Conservation (phyloP, 2,329 filamentous ascomycete genomes). For the Thelonectria blattea region DNA sequence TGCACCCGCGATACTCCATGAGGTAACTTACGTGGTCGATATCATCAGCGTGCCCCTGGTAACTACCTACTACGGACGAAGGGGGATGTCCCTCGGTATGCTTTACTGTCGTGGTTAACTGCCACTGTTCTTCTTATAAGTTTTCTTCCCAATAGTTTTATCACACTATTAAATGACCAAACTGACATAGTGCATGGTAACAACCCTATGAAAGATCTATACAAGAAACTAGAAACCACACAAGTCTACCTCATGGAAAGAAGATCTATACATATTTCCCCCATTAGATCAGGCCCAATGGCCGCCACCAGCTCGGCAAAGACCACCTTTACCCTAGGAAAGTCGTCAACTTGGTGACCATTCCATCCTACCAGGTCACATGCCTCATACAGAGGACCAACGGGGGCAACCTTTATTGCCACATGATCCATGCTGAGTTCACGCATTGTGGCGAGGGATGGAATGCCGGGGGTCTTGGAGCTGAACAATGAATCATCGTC, state of each 20-base stretch:
- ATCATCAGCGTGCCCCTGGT: too few species aligned
- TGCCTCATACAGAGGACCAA: conserved; percentile 48
- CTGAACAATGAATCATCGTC: conserved; percentile 55
- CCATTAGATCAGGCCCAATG: conserved; percentile 65
- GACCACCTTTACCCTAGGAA: conserved; percentile 61
- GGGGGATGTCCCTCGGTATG: too few species aligned
- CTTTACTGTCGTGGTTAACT: too few species aligned
- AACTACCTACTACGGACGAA: too few species aligned
- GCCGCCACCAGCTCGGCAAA: conserved; percentile 72
- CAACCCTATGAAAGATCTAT: too few species aligned
- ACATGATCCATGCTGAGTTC: conserved; percentile 65
- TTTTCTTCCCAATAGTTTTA: too few species aligned
- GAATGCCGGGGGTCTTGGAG: conserved; percentile 71
- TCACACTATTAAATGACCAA: too few species aligned
- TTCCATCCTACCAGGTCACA: conserved; percentile 67
- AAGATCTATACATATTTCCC: conserved; percentile 65
- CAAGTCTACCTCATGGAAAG: conserved; percentile 9
- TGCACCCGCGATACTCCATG: too few species aligned
- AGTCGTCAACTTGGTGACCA: conserved; percentile 54
- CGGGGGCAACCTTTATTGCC: conserved; percentile 55
- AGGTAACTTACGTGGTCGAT: too few species aligned
- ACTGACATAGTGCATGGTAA: too few species aligned
- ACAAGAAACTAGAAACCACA: too few species aligned
- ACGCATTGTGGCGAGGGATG: conserved; percentile 59
- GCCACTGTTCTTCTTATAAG: too few species aligned